Conservation (phyloP, 495 filamentous ascomycete species). For the Aspergillus heteromorphus region DNA sequence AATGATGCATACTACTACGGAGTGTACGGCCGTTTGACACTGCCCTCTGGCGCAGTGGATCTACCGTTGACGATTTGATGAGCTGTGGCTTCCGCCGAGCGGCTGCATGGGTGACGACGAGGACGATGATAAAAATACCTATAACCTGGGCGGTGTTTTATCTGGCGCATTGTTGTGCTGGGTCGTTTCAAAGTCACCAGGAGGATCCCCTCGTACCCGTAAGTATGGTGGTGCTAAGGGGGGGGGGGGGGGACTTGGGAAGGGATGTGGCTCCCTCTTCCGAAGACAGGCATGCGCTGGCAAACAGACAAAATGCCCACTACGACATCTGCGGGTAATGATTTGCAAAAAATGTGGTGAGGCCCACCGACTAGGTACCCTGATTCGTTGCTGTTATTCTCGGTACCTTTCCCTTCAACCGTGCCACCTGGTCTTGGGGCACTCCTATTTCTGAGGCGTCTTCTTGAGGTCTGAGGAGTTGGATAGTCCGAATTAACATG, state of each 20-base stretch:
- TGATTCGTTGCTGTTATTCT: slow-evolving; percentile 12
- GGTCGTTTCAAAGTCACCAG: background rate
- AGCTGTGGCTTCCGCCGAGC: background rate
- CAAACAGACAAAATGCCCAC: slow-evolving; percentile 12
- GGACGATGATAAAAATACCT: background rate
- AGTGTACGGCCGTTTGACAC: slow-evolving; percentile 8
- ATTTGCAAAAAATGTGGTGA: slow-evolving; percentile 21
- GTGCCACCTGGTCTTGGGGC: slow-evolving; percentile 12
- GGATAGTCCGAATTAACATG: too few relatives aligned
- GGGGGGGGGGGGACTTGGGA: background rate
- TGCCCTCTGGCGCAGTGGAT: slow-evolving; percentile 6
- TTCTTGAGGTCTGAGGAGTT: background rate
- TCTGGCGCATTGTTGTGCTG: background rate
- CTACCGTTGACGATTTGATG: background rate
- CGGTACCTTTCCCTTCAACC: slow-evolving; percentile 20
- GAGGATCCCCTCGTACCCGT: background rate
- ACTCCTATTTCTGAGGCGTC: background rate
- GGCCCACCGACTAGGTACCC: slow-evolving; percentile 11
- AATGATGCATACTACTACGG: slow-evolving; percentile 12
- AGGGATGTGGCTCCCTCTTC: slow-evolving; percentile 15
- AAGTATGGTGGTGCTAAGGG: background rate
- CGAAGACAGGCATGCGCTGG: slow-evolving; percentile 19
- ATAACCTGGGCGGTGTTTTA: background rate
- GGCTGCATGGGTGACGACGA: background rate
- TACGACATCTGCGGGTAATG: slow-evolving; percentile 20